phyloP scores from a whole-genome alignment of 331 rosid species.

The Rosa hybrid region DNA sequence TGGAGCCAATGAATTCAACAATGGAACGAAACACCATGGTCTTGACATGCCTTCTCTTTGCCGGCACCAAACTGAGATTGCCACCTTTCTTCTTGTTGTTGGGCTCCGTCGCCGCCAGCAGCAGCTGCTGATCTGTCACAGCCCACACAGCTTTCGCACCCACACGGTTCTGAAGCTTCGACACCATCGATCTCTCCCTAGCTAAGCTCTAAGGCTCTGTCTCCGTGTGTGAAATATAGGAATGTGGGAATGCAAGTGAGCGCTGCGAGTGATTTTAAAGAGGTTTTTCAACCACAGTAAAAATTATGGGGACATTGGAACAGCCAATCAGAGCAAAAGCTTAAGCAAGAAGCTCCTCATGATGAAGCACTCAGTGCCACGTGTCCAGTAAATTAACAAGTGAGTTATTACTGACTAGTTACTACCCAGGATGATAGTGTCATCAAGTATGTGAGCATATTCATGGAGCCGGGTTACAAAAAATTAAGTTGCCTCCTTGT shows the following conservation, averaged over 20 bases:
- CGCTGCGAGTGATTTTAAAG: neutral
- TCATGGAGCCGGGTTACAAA: no score
- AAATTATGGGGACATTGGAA: no score
- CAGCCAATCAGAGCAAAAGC: no score
- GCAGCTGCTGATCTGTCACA: neutral
- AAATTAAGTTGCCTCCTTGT: no score
- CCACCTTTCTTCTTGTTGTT: neutral
- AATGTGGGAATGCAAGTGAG: no score
- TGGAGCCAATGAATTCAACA: neutral
- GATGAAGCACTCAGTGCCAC: no score
- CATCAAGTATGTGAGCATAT: no score
- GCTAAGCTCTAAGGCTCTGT: neutral
- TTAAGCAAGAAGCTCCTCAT: no score
- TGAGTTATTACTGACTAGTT: no score
- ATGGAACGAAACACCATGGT: constrained; percentile 1
- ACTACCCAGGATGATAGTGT: no score
- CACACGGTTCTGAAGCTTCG: neutral
- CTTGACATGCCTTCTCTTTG: constrained; percentile 13
- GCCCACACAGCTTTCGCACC: neutral
- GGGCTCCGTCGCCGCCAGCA: neutral
- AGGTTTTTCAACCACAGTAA: no score
- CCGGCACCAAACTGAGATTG: neutral
- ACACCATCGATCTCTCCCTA: neutral
- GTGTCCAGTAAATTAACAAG: no score
- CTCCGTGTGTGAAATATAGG: neutral